phyloP scores from a whole-genome alignment of 352 stramenopile genomes.

The Phytopythium helicoides region DNA sequence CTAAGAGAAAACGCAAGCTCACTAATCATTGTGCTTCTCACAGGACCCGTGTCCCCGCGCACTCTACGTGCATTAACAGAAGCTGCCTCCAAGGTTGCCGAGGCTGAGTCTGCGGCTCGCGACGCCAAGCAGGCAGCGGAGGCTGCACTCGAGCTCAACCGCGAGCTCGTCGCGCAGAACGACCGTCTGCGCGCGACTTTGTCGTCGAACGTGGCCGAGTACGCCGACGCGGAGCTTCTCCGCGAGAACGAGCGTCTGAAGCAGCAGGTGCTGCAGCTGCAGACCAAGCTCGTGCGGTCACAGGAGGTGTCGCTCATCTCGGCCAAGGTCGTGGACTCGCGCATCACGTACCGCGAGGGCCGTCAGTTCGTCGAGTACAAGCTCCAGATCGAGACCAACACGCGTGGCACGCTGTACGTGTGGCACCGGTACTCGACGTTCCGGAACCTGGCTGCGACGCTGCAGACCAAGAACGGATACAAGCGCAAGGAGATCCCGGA shows the following conservation, averaged over 20 bases:
- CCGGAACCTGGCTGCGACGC: constrained; percentile 64
- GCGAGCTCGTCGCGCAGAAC: constrained; percentile 58
- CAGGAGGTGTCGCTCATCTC: constrained; percentile 67
- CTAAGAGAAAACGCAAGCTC: background rate
- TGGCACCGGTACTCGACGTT: constrained; percentile 82
- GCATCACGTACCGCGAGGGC: constrained; percentile 64
- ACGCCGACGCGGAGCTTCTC: constrained; percentile 60
- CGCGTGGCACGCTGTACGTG: constrained; percentile 59
- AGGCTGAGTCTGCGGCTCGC: constrained; percentile 65
- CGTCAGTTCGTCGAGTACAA: constrained; percentile 79
- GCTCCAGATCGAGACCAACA: constrained; percentile 73
- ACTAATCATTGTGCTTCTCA: background rate
- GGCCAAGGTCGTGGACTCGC: constrained; percentile 67
- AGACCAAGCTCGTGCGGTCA: constrained; percentile 64
- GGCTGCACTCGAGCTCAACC: constrained; percentile 56
- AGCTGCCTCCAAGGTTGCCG: constrained; percentile 68
- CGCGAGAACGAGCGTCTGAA: constrained; percentile 72
- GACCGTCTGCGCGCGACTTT: constrained; percentile 59
- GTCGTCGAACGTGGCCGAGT: constrained; percentile 67
- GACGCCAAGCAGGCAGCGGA: constrained; percentile 69
- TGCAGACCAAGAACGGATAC: constrained; percentile 78
- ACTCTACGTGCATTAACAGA: constrained; percentile 67
- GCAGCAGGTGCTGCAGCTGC: constrained; percentile 65
- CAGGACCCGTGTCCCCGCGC: constrained; percentile 52
- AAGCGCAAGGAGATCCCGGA: constrained; percentile 74